Percentiles rank a stretch among this genome's conserved stretches.
These are phyloP conservation scores for Kwoniella heveanensis DNA, from an alignment of 768 basidiomycete species.

Conservation along the genomic window DNA sequence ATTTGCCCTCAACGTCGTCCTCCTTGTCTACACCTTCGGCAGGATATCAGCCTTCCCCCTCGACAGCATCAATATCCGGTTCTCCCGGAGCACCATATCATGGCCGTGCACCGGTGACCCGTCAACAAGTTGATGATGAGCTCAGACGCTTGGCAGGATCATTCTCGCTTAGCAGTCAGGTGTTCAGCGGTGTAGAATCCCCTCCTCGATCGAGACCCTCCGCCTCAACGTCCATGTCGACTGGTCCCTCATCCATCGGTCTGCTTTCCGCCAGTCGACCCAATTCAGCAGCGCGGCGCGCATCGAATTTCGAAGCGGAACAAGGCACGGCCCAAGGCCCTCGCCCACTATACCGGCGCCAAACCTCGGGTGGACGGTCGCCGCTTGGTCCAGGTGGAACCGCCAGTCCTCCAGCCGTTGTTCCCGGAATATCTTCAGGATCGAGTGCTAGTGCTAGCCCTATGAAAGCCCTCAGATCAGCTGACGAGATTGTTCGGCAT, in stretches of 20 bases:
- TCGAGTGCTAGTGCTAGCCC: constrained; percentile 5
- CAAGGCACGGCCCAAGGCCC: not conserved
- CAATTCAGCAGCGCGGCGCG: constrained; percentile 16
- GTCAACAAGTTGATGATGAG: constrained; percentile 47
- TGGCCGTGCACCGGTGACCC: constrained; percentile 45
- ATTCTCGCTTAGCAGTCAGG: constrained; percentile 33
- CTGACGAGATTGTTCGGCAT: constrained; percentile 12
- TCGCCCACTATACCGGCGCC: constrained; percentile 22
- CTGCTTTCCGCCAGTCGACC: constrained; percentile 41
- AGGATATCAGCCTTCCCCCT: constrained; percentile 28
- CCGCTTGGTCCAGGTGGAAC: constrained; percentile 19
- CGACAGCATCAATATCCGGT: constrained; percentile 19
- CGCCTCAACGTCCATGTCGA: constrained; percentile 3
- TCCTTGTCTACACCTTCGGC: constrained; percentile 40
- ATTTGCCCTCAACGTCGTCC: constrained; percentile 50
- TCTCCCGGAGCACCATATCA: constrained; percentile 16
- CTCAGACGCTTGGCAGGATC: constrained; percentile 47
- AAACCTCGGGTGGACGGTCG: constrained; percentile 22
- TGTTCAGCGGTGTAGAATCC: constrained; percentile 9
- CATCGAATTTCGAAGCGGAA: constrained; percentile 11
- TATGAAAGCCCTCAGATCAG: constrained; percentile 18
- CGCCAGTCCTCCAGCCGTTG: not conserved
- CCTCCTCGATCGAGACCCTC: constrained; percentile 1
- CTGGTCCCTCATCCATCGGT: constrained; percentile 29
- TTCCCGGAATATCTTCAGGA: not conserved